Percentiles rank a stretch among this genome's conserved stretches.
Evolutionary conservation across 2,329 filamentous ascomycete genomes (phyloP).

Genomic region (Metarhizium sp.): DNA sequence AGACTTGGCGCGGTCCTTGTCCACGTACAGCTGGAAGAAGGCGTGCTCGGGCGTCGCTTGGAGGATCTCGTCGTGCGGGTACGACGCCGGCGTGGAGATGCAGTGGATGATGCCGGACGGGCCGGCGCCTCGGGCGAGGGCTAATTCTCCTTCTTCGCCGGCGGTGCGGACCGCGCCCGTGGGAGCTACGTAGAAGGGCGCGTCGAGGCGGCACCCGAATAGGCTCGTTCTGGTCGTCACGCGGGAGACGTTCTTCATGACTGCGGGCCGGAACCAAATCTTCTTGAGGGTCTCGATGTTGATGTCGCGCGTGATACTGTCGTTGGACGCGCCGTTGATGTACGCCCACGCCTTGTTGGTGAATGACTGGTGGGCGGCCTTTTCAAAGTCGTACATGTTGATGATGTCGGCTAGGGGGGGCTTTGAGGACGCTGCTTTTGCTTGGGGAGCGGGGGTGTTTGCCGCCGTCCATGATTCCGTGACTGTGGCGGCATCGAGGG

Average conservation of each 20-base stretch:
- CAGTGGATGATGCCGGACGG: slow-evolving; percentile 43
- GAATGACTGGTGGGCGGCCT: slow-evolving; percentile 6
- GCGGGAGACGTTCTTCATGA: slow-evolving; percentile 13
- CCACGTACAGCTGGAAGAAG: slow-evolving; percentile 56
- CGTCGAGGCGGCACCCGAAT: slow-evolving; percentile 12
- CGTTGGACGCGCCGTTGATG: slow-evolving; percentile 15
- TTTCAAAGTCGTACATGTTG: slow-evolving; percentile 17
- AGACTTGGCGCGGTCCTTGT: slow-evolving; percentile 43
- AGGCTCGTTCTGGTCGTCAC: slow-evolving; percentile 10
- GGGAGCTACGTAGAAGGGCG: slow-evolving; percentile 14
- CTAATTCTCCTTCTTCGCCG: slow-evolving; percentile 11
- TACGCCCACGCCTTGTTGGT: slow-evolving; percentile 15
- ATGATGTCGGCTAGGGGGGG: slow-evolving; percentile 12
- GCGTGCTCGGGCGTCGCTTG: slow-evolving; percentile 6
- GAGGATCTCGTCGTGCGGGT: slow-evolving; percentile 44
- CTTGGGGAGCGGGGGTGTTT: neutral
- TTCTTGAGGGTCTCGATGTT: slow-evolving; percentile 10
- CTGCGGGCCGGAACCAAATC: slow-evolving; percentile 15
- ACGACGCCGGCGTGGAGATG: slow-evolving; percentile 53
- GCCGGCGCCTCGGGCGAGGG: slow-evolving; percentile 10
- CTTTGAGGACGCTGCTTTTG: neutral
- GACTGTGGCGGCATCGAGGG: slow-evolving; percentile 7
- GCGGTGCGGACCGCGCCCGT: slow-evolving; percentile 11
- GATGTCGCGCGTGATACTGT: slow-evolving; percentile 14
- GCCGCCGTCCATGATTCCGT: neutral